These are phyloP conservation scores for Sistotremastrum suecicum DNA, from an alignment of 768 basidiomycete species.

Conservation along the genomic window DNA sequence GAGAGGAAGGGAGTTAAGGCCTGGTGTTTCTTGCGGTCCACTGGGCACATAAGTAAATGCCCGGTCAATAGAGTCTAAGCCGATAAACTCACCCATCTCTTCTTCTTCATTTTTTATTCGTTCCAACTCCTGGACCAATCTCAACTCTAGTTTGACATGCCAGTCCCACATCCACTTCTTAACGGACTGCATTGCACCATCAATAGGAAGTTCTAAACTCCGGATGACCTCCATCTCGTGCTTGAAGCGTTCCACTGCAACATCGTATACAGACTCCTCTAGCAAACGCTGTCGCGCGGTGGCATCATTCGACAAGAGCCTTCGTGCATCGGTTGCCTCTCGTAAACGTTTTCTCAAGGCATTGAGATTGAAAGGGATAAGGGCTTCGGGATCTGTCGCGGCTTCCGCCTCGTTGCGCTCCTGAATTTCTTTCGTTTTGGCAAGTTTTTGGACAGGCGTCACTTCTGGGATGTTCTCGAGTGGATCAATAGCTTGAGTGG, in stretches of 20 bases:
- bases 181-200: slow-evolving; percentile 24
- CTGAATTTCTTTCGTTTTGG: not conserved
- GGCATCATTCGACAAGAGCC: slow-evolving; percentile 52
- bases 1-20: slow-evolving; percentile 57
- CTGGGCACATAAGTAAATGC: slow-evolving; percentile 3
- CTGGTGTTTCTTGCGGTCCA: not conserved
- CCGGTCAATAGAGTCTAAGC: not conserved
- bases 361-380: slow-evolving; percentile 61
- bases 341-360: slow-evolving; percentile 58
- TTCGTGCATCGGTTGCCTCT: slow-evolving; percentile 45
- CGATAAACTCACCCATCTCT: slow-evolving; percentile 10
- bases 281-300: slow-evolving; percentile 65
- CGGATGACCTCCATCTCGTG: slow-evolving; percentile 47
- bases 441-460: slow-evolving; percentile 35
- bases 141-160: slow-evolving; percentile 45
- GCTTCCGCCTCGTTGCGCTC: slow-evolving; percentile 11
- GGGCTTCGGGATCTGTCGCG: slow-evolving; percentile 9
- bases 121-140: slow-evolving; percentile 37
- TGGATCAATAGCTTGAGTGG: slow-evolving; percentile 21
- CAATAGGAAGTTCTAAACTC: slow-evolving; percentile 38
- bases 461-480: slow-evolving; percentile 45
- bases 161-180: slow-evolving; percentile 80
- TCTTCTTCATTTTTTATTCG: slow-evolving; percentile 27
- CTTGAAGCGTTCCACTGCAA: slow-evolving; percentile 57
- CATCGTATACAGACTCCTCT: slow-evolving; percentile 77